Percentiles rank a stretch among this genome's conserved stretches.
Conservation (phyloP, 2,329 filamentous ascomycete species). For the Colletotrichum sp. region DNA sequence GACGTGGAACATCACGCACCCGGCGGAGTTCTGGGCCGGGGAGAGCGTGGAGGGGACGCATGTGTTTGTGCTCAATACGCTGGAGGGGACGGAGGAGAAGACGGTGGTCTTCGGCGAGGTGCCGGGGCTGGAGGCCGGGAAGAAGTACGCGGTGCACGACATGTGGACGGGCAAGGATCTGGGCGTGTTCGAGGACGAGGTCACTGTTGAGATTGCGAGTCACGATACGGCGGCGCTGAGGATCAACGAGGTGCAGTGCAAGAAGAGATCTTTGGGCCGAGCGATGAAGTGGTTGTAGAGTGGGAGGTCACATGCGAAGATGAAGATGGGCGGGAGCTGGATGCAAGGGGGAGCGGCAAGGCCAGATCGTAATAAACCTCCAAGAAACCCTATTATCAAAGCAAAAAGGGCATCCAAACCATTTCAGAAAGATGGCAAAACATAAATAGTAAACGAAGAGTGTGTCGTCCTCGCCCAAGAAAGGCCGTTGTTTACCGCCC, state of each 20-base stretch:
- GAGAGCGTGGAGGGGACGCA: conserved; percentile 45
- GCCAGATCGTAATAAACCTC: background rate
- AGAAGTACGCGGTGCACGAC: conserved; percentile 44
- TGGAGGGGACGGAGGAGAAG: conserved; percentile 35
- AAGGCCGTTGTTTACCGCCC: background rate
- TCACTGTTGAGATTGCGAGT: conserved; percentile 30
- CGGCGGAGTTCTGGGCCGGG: conserved; percentile 56
- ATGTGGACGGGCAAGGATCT: conserved; percentile 50
- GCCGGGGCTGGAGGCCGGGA: conserved; percentile 37
- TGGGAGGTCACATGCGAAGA: background rate
- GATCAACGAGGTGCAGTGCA: conserved; percentile 23
- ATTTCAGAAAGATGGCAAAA: background rate
- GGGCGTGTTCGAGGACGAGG: conserved; percentile 34
- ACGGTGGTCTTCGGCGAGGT: conserved; percentile 46
- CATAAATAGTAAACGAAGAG: background rate
- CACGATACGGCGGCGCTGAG: conserved; percentile 40
- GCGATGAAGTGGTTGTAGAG: background rate
- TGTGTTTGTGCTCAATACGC: conserved; percentile 52
- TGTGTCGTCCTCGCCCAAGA: background rate
- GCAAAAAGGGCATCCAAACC: rapidly evolving
- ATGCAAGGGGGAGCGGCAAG: background rate
- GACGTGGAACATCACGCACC: conserved; percentile 51
- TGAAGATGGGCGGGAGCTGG: background rate
- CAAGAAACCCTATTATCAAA: background rate
- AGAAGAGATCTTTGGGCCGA: background rate